Conservation (phyloP, 2,329 filamentous ascomycete genomes). For the Leptographium wingfieldii region DNA sequence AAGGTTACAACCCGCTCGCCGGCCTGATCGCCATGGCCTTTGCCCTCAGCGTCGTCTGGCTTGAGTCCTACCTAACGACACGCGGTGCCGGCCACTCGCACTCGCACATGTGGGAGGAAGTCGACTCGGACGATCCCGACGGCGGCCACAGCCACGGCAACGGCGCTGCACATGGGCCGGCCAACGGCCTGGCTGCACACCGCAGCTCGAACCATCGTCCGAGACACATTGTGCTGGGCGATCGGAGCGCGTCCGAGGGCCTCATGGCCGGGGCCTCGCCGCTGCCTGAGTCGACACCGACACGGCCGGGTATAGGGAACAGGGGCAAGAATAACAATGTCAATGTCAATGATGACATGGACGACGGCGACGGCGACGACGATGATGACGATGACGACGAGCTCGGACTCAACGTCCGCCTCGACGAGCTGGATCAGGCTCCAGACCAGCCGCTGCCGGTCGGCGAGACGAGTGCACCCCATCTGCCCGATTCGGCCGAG, state of each 20-base stretch:
- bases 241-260: slow-evolving; percentile 38
- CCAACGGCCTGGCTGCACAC: slow-evolving; percentile 24
- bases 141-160: background rate
- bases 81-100: slow-evolving; percentile 50
- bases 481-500: slow-evolving; percentile 35
- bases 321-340: background rate
- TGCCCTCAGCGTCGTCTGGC: slow-evolving; percentile 67
- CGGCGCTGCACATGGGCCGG: background rate
- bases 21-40: slow-evolving; percentile 73
- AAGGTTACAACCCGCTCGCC: slow-evolving; percentile 66
- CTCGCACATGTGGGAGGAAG: slow-evolving; percentile 40
- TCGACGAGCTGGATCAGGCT: slow-evolving; percentile 44
- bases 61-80: slow-evolving; percentile 83
- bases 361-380: slow-evolving; percentile 14
- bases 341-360: background rate
- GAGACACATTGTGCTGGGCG: slow-evolving; percentile 35
- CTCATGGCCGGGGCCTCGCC: slow-evolving; percentile 48
- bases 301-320: background rate
- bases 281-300: slow-evolving; percentile 40
- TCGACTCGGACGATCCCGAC: slow-evolving; percentile 22
- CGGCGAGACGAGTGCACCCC: slow-evolving; percentile 16
- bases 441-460: background rate
- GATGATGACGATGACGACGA: slow-evolving; percentile 31
- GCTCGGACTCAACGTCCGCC: slow-evolving; percentile 41
- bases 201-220: slow-evolving; percentile 29